These are phyloP conservation scores for Arthrobotrys pseudoclavata DNA, from an alignment of 2,329 filamentous ascomycete genomes.

Conservation along the genomic window DNA sequence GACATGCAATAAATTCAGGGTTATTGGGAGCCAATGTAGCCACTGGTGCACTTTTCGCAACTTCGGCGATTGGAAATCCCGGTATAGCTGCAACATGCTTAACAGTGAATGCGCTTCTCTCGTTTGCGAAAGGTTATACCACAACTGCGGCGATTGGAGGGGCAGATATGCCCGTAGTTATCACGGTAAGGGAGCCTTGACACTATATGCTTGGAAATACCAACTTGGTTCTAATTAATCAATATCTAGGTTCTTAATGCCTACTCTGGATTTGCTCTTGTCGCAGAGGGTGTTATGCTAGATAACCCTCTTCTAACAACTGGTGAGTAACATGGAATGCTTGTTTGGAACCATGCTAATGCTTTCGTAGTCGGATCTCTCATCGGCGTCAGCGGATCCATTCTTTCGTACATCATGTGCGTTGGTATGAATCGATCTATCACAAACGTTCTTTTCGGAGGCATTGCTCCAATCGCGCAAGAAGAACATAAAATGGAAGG, in stretches of 20 bases:
- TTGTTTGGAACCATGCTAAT: background rate
- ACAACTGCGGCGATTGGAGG: constrained; percentile 90
- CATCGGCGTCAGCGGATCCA: constrained; percentile 89
- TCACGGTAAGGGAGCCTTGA: constrained; percentile 57
- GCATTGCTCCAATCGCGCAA: constrained; percentile 76
- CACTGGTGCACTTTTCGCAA: constrained; percentile 85
- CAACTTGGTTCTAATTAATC: background rate
- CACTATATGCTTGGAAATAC: constrained; percentile 72
- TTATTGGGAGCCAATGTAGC: constrained; percentile 82
- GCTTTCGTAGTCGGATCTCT: constrained; percentile 77
- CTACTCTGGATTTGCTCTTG: constrained; percentile 89
- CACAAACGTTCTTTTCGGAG: constrained; percentile 90
- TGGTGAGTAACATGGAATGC: background rate
- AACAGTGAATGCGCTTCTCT: constrained; percentile 80
- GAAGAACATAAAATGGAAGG: constrained; percentile 83
- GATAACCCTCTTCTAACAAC: constrained; percentile 87
- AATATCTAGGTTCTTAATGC: constrained; percentile 78
- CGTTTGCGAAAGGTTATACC: constrained; percentile 87
- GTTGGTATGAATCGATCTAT: constrained; percentile 92
- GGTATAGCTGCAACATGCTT: constrained; percentile 82
- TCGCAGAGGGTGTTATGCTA: constrained; percentile 92
- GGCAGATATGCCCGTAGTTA: constrained; percentile 81
- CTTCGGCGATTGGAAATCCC: constrained; percentile 82
- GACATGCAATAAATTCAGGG: constrained; percentile 80
- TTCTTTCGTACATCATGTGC: constrained; percentile 88